These are phyloP conservation scores for Ophiostoma pallidulum DNA, from an alignment of 2,329 filamentous ascomycete genomes.

Conservation along the genomic window DNA sequence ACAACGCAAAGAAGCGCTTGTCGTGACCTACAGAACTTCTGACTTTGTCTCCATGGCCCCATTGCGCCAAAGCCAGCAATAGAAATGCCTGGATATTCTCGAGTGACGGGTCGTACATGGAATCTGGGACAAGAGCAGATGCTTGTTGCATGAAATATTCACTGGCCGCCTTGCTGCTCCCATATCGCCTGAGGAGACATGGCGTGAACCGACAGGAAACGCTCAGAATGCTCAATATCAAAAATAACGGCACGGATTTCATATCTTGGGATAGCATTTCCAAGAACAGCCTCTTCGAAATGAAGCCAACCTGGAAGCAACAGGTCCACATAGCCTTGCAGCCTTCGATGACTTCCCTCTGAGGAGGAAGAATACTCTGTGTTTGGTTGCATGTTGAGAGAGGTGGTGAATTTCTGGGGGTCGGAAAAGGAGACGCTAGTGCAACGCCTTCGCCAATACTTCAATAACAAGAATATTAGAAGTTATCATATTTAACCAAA, in stretches of 20 bases:
- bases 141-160: constrained; percentile 19
- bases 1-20: too few relatives aligned
- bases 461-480: too few relatives aligned
- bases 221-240: constrained; percentile 13
- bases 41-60: constrained; percentile 26
- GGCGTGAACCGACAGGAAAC: constrained; percentile 12
- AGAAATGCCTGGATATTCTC: constrained; percentile 23
- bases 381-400: not conserved
- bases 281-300: constrained; percentile 22
- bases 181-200: constrained; percentile 15
- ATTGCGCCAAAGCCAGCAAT: constrained; percentile 23
- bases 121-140: constrained; percentile 14
- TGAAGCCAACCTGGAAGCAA: constrained; percentile 23
- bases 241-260: constrained; percentile 17
- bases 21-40: constrained; percentile 20
- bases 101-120: constrained; percentile 22
- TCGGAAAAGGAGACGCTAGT: not conserved
- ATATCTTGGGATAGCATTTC: constrained; percentile 17
- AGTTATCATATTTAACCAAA: too few relatives aligned
- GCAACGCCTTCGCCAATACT: too few relatives aligned
- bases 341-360: constrained; percentile 20
- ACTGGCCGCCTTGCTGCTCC: constrained; percentile 17
- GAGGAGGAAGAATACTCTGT: not conserved
- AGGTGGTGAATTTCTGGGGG: not conserved
- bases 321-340: constrained; percentile 20